Conservation (phyloP, 75 land plant species). For the Larix kaempferi region DNA sequence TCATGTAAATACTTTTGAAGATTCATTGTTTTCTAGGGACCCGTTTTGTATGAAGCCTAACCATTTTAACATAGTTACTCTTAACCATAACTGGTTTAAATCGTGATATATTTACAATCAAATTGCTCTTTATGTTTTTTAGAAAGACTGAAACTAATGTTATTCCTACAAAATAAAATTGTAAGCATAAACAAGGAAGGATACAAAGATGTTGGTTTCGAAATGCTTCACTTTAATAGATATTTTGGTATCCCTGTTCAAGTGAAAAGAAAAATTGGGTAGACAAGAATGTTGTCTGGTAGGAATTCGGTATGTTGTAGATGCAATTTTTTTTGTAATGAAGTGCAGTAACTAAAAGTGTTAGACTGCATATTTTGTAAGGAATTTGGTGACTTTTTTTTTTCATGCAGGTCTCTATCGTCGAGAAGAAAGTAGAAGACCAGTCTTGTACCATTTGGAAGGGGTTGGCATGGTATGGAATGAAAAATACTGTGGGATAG, state of each 20-base stretch:
- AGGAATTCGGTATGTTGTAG: conserved; percentile 63
- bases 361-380: conserved; percentile 56
- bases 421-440: conserved; percentile 36
- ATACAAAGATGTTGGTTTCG: conserved; percentile 23
- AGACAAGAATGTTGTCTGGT: conserved; percentile 44
- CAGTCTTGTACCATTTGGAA: conserved; percentile 21
- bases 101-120: conserved; percentile 68
- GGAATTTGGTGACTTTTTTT: conserved; percentile 76
- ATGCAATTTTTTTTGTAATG: conserved; percentile 39
- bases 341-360: conserved; percentile 19
- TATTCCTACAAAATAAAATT: conserved; percentile 47
- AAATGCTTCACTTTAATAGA: conserved; percentile 66
- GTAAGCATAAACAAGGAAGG: conserved; percentile 74
- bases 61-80: too few species aligned
- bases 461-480: conserved; percentile 15
- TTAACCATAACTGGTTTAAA: conserved; percentile 51
- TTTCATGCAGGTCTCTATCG: conserved; percentile 59
- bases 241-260: conserved; percentile 63
- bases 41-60: too few species aligned
- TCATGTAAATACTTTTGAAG: too few species aligned
- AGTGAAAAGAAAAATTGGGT: conserved; percentile 33
- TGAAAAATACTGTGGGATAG: conserved; percentile 9
- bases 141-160: conserved; percentile 49
- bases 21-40: too few species aligned
- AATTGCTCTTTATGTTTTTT: conserved; percentile 54